A percentile compares a stretch with the other conserved stretches of the same genome.
These are phyloP conservation scores for Globisporangium megalacanthum DNA, from an alignment of 352 stramenopile genomes.

Conservation along the genomic window DNA sequence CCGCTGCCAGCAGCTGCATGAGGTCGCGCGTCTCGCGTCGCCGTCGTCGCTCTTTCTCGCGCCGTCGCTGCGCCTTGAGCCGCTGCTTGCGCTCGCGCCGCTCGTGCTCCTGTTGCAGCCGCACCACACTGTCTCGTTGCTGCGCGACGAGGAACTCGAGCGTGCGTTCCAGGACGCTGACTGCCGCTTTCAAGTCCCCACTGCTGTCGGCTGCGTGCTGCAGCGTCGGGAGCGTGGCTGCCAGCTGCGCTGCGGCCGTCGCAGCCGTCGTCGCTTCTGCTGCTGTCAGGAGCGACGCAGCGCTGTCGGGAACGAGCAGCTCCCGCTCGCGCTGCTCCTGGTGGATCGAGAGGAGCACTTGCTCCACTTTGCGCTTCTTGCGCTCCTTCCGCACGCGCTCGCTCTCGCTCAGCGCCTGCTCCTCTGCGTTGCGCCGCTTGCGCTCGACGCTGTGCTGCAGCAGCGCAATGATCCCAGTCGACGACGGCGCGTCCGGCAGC, in stretches of 20 bases:
- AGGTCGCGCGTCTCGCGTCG: slow-evolving; percentile 40
- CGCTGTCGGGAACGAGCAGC: slow-evolving; percentile 1
- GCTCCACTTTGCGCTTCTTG: slow-evolving; percentile 62
- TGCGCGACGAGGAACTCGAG: slow-evolving; percentile 50
- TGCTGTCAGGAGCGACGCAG: neutral
- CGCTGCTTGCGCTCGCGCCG: slow-evolving; percentile 21
- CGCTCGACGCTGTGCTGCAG: slow-evolving; percentile 50
- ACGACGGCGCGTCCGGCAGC: slow-evolving; percentile 11
- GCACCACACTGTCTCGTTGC: slow-evolving; percentile 33
- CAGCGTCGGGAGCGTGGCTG: too few species aligned
- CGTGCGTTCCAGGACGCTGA: slow-evolving; percentile 44
- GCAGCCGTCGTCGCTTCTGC: neutral
- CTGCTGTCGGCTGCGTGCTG: neutral
- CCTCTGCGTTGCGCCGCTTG: slow-evolving; percentile 38
- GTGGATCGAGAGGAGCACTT: slow-evolving; percentile 43
- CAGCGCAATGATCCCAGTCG: slow-evolving; percentile 39
- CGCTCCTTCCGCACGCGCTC: slow-evolving; percentile 47
- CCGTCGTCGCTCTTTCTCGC: slow-evolving; percentile 26
- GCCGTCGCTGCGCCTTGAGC: slow-evolving; percentile 24
- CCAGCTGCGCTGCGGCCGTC: neutral
- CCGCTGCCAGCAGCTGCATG: slow-evolving; percentile 43
- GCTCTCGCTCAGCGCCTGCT: slow-evolving; percentile 46
- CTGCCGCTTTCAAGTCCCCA: slow-evolving; percentile 2
- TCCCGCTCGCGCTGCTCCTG: slow-evolving; percentile 39
- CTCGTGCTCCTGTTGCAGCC: slow-evolving; percentile 26